Base-by-base conservation (phyloP, 129 eudicot genomes). In the Oenanthe sinensis region DNA sequence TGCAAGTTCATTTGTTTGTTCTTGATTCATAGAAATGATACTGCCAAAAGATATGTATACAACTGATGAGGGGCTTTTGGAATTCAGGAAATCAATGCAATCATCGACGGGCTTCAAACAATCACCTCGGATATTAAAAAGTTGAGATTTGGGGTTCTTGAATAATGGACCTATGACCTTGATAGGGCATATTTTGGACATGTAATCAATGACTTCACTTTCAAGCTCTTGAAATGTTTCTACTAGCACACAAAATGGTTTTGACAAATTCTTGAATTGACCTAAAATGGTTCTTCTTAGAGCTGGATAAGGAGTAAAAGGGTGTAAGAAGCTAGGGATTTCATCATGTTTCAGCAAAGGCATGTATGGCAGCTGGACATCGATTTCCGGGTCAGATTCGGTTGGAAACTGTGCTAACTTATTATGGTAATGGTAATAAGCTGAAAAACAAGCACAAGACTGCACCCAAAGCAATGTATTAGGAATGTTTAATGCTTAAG, bases 221-320 rank as follows among this genome's bases (percentile, higher is more conserved):
- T 93, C 98, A 10, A 94, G 93, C 55, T 94, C 96, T n/a, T 85
- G 48, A 74, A 89, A 91, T 0, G 98, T 89, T 69, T 94, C 98
- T 86, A 88, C 83, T 4, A 94, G 65, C 11, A 94, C 72, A 79
- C 93, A 89, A 74, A 87, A 88, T 7, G 91, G 85, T 52, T 91
- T 91, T 0, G 87, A 58, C 65, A 94, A 24, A 37, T 87, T 88
- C 78, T 87, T 85, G 84, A 77, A 91, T 52, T 88, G 98, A 4
- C 85, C 86, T 58, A 89, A 45, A 12, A 94, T 71, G 16, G 87
- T 80, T 49, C 55, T 55, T 73, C 65, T 19, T 24, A 94, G 40
- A 40, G 81, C 65, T 4, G 78, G 79, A 40, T 84, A 87, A 13
- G 97, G 96, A 13, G 89, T 78, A 2, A 75, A 44, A 48, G 96